A percentile compares a stretch with the other conserved stretches of the same genome.
These are phyloP conservation scores for Orobanche coerulescens DNA, from an alignment of 257 asterid species.

Conservation along the genomic window DNA sequence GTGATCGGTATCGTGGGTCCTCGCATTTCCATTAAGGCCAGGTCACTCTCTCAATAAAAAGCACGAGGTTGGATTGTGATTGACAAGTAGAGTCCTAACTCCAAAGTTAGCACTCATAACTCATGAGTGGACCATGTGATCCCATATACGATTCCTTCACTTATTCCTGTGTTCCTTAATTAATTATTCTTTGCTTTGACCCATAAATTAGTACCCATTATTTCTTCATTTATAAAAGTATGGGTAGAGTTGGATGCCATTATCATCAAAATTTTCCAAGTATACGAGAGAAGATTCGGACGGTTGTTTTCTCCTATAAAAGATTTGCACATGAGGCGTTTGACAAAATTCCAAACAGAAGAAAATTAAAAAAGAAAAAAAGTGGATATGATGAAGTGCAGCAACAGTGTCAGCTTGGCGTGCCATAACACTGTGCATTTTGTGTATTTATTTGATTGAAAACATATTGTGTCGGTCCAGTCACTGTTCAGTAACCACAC, in stretches of 20 bases:
- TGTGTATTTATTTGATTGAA: slow-evolving; percentile 21
- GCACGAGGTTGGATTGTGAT: too few relatives aligned
- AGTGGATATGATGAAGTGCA: slow-evolving; percentile 26
- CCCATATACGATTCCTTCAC: too few relatives aligned
- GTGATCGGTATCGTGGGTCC: too few relatives aligned
- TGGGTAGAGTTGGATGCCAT: slow-evolving; percentile 36
- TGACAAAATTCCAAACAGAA: slow-evolving; percentile 24
- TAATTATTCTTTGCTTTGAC: slow-evolving; percentile 11
- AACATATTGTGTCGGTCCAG: slow-evolving; percentile 19
- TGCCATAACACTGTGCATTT: slow-evolving; percentile 51
- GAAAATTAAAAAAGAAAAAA: background rate
- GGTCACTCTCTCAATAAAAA: too few relatives aligned
- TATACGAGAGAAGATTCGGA: slow-evolving; percentile 38
- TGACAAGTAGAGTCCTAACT: too few relatives aligned
- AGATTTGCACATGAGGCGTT: slow-evolving; percentile 27
- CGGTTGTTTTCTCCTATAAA: slow-evolving; percentile 36
- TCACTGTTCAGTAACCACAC: slow-evolving; percentile 8
- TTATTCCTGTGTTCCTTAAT: too few relatives aligned
- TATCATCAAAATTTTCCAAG: slow-evolving; percentile 45
- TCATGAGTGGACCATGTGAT: too few relatives aligned
- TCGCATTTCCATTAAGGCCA: too few relatives aligned
- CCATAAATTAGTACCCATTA: background rate
- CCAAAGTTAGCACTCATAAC: too few relatives aligned
- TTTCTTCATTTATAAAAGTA: slow-evolving; percentile 7
- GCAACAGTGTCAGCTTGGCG: slow-evolving; percentile 80